phyloP scores from a whole-genome alignment of 2,329 filamentous ascomycete species.

The Cladosporium sphaerospermum region DNA sequence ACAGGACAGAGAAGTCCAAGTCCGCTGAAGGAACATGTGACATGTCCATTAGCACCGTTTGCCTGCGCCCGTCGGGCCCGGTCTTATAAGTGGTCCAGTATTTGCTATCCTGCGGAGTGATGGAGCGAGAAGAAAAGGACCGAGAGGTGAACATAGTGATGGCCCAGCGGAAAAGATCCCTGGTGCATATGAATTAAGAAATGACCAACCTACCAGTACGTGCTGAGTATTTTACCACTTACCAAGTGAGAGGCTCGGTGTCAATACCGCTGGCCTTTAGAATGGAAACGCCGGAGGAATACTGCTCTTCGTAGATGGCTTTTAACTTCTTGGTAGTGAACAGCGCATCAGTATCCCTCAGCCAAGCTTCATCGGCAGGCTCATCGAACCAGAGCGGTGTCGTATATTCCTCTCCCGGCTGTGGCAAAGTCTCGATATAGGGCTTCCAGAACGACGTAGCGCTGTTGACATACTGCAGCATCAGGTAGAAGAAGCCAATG shows the following conservation, averaged over 20 bases:
- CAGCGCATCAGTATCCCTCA: constrained; percentile 31
- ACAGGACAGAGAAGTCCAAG: constrained; percentile 39
- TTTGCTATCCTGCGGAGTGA: constrained; percentile 29
- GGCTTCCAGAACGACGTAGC: constrained; percentile 32
- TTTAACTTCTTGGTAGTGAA: constrained; percentile 27
- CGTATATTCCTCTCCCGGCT: constrained; percentile 24
- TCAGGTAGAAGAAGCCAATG: constrained; percentile 33
- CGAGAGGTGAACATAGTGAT: constrained; percentile 47
- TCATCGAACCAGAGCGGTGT: constrained; percentile 32
- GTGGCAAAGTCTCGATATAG: constrained; percentile 30
- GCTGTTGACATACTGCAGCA: constrained; percentile 29
- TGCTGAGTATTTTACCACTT: constrained; percentile 20
- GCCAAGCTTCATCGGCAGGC: constrained; percentile 26
- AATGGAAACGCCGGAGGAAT: constrained; percentile 27
- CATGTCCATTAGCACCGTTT: constrained; percentile 31
- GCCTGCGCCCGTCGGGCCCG: constrained; percentile 20
- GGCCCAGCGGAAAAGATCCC: constrained; percentile 46
- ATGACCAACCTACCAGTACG: constrained; percentile 21
- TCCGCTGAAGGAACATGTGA: constrained; percentile 27
- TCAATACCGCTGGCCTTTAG: constrained; percentile 27
- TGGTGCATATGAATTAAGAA: constrained; percentile 23
- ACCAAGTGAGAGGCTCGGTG: constrained; percentile 37
- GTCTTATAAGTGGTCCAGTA: constrained; percentile 33
- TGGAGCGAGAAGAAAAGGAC: constrained; percentile 41
- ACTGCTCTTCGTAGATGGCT: constrained; percentile 33